Evolutionary conservation across 176 grass and related monocot genomes (phyloP), one percentile per base, ranked within the genome.

Genomic region (Melocanna baccifera): DNA sequence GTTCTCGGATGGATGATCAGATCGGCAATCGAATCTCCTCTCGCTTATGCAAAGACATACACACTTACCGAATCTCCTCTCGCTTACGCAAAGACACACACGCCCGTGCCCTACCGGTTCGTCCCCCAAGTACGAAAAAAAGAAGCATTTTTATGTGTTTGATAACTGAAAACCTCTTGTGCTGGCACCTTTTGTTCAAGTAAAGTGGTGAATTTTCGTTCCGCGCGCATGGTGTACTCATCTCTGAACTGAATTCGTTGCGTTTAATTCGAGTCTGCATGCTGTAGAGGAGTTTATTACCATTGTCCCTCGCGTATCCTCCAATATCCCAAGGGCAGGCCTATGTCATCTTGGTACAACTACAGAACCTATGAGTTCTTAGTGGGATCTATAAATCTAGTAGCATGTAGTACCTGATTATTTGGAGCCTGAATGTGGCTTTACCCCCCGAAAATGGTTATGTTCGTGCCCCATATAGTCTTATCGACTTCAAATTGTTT

Each of bases 71-170:
- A 80, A 25, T 36, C 62, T 37, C 3, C 22, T 79, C 20, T 51
- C 20, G 42, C 2, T 12, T 12, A 25, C 56, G 43, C 20, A 47
- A 19, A n/a, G 7, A 48, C 4, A 48, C 13, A 4, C 4, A 5
- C 46, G 1, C 14, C 36, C 1, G 37, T 26, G 13, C 39, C 6
- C 16, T 30, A 55, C 23, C 67, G 8, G 80, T 30, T 71, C 53
- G 51, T 71, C 25, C 52, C 37, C 51, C 37, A 4, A 34, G 18
- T 47, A 4, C 11, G 22, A n/a, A n/a, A 48, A 47, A 51, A 62
- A 20, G 56, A 83, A 4, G 41, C 51, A 9, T 42, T 82, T 82
- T 73, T 73, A 8, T 83, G 28, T 30, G 58, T 74, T 18, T 74
- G 20, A 19, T 15, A 5, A 7, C 7, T 18, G 32, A 23, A 26